phyloP scores from a whole-genome alignment of 1,284 basidiomycete species.

The Puccinia horiana region DNA sequence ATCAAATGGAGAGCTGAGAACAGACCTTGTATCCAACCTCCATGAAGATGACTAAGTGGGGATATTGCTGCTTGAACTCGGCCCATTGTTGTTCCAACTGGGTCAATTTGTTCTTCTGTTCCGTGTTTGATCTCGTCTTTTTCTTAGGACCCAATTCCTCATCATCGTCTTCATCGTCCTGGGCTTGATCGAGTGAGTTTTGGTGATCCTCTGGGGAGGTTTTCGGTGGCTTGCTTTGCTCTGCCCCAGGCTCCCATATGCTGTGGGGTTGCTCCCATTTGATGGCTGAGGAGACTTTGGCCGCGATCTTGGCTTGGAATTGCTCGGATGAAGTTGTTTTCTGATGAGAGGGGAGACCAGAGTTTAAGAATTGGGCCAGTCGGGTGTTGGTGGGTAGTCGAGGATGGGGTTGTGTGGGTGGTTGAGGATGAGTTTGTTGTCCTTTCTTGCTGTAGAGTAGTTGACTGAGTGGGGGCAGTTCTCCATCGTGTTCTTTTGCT shows the following conservation, averaged over 20 bases:
- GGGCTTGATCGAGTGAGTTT: not conserved
- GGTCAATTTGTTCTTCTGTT: conserved; percentile 23
- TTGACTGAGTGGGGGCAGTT: not conserved
- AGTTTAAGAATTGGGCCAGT: conserved; percentile 15
- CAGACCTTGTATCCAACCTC: conserved; percentile 42
- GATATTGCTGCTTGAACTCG: conserved; percentile 34
- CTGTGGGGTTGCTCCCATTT: conserved; percentile 24
- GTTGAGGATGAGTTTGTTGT: not conserved
- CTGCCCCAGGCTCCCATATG: conserved; percentile 19
- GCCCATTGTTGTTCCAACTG: conserved; percentile 45
- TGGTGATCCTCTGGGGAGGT: no score
- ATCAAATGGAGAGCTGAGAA: not conserved
- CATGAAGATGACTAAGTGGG: conserved; percentile 33
- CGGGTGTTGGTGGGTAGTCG: not conserved
- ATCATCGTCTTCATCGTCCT: not conserved
- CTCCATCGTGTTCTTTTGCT: conserved; percentile 8
- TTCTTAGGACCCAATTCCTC: not conserved
- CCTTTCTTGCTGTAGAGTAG: not conserved
- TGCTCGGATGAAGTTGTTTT: not conserved
- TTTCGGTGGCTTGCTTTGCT: not conserved
- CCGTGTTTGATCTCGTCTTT: not conserved
- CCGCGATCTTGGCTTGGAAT: not conserved
- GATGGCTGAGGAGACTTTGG: not conserved
- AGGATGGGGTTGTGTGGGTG: not conserved
- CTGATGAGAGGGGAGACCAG: not conserved